These are phyloP conservation scores for Nannizzia gypsea DNA, from an alignment of 2,329 filamentous ascomycete genomes.

Conservation along the genomic window DNA sequence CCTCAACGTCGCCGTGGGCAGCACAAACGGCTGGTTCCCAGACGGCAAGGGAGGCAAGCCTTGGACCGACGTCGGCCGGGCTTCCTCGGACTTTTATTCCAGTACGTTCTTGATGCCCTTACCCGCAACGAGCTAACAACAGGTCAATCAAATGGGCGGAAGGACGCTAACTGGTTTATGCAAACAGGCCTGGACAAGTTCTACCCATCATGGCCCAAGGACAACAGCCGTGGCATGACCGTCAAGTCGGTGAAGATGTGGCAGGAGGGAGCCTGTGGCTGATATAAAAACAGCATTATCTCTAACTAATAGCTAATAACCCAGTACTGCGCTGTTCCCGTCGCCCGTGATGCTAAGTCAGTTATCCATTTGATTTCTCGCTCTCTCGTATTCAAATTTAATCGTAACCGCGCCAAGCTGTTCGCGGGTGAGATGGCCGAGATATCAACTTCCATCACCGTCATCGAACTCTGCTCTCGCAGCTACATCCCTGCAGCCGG, in stretches of 20 bases:
- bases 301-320: too few species aligned
- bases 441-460: not conserved
- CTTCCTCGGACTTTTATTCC: slow-evolving; percentile 32
- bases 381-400: not conserved
- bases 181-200: slow-evolving; percentile 23
- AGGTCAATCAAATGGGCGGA: too few species aligned
- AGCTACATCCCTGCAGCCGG: not conserved
- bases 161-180: too few species aligned
- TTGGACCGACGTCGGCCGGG: slow-evolving; percentile 32
- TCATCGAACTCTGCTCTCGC: not conserved
- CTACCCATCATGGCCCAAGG: slow-evolving; percentile 39
- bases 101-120: slow-evolving; percentile 19
- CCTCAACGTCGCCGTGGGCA: slow-evolving; percentile 42
- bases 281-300: not conserved
- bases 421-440: not conserved
- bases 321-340: not conserved
- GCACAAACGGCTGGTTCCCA: slow-evolving; percentile 40
- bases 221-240: slow-evolving; percentile 35
- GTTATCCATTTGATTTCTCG: not conserved
- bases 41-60: slow-evolving; percentile 38
- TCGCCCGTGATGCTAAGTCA: not conserved
- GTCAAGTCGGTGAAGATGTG: slow-evolving; percentile 40
- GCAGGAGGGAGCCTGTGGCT: slow-evolving; percentile 28
- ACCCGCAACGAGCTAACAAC: not conserved
- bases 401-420: not conserved